These are phyloP conservation scores for Moringa oleifera DNA, from an alignment of 345 rosid species.

Conservation along the genomic window DNA sequence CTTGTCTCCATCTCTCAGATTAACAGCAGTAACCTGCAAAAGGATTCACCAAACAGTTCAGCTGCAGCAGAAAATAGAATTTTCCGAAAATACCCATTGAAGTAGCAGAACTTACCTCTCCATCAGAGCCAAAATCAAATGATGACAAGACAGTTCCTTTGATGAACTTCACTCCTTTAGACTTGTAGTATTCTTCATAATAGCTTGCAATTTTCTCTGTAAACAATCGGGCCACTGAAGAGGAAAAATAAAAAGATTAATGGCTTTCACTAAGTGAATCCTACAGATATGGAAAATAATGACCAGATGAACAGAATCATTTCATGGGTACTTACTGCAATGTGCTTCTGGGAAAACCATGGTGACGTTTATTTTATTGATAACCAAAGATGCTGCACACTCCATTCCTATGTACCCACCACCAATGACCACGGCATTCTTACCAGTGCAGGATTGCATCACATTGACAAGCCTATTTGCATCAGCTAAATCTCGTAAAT, in stretches of 20 bases:
- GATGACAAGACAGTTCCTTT: slow-evolving; percentile 85
- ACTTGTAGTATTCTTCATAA: slow-evolving; percentile 68
- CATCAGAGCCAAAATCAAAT: slow-evolving; percentile 58
- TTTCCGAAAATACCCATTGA: too few species aligned
- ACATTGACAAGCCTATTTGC: slow-evolving; percentile 77
- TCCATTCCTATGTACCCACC: slow-evolving; percentile 99
- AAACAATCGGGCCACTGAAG: slow-evolving; percentile 88
- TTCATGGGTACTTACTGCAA: slow-evolving; percentile 58
- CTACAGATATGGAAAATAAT: background rate
- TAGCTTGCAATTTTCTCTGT: slow-evolving; percentile 75
- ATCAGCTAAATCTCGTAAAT: slow-evolving; percentile 75
- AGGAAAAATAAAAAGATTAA: slow-evolving; percentile 7
- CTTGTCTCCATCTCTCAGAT: slow-evolving; percentile 70
- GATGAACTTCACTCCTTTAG: slow-evolving; percentile 76
- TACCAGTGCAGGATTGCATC: slow-evolving; percentile 55
- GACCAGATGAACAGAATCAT: background rate
- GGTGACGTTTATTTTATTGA: slow-evolving; percentile 80
- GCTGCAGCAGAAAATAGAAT: too few species aligned
- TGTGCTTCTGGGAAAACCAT: slow-evolving; percentile 99
- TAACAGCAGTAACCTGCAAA: slow-evolving; percentile 73
- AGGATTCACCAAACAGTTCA: slow-evolving; percentile 7
- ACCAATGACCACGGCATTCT: slow-evolving; percentile 90
- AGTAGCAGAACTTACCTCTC: too few species aligned
- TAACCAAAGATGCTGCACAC: slow-evolving; percentile 93
- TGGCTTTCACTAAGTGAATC: background rate